A percentile compares a stretch with the other conserved stretches of the same genome.
Conservation (phyloP, 345 rosid genomes). For the Pistacia vera region DNA sequence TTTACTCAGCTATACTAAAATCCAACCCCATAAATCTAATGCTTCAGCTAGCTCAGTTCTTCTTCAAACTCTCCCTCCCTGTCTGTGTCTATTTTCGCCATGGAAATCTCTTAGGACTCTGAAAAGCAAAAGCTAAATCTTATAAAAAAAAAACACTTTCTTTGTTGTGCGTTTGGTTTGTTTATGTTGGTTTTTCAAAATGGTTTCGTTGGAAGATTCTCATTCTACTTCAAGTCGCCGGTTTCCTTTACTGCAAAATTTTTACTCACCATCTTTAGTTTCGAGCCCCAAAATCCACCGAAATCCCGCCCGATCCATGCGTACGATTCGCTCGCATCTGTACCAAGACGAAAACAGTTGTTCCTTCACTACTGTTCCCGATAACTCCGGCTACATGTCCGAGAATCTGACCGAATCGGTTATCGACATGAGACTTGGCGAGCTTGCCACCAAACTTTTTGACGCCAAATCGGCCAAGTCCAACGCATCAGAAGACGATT, state of each 20-base stretch:
- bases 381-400: slow-evolving; percentile 52
- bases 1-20: slow-evolving; percentile 31
- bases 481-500: slow-evolving; percentile 35
- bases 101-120: slow-evolving; percentile 22
- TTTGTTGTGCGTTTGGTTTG: not conserved
- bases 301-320: slow-evolving; percentile 81
- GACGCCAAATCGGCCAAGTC: slow-evolving; percentile 42
- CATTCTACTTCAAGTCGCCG: slow-evolving; percentile 64
- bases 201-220: slow-evolving; percentile 83
- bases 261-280: slow-evolving; percentile 35
- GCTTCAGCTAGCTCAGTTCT: not conserved
- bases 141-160: not conserved
- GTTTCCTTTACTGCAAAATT: slow-evolving; percentile 53
- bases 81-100: slow-evolving; percentile 11
- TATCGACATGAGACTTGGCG: slow-evolving; percentile 87
- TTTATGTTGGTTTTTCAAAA: not conserved
- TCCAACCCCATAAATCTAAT: slow-evolving; percentile 22
- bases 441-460: slow-evolving; percentile 53
- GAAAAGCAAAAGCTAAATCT: not conserved
- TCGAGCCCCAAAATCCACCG: slow-evolving; percentile 55
- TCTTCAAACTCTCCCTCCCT: slow-evolving; percentile 2
- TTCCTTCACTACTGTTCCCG: slow-evolving; percentile 47
- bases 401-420: slow-evolving; percentile 84
- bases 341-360: slow-evolving; percentile 50
- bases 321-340: slow-evolving; percentile 74